Conservation (phyloP, 2,329 filamentous ascomycete genomes). For the Rutstroemia sp. region DNA sequence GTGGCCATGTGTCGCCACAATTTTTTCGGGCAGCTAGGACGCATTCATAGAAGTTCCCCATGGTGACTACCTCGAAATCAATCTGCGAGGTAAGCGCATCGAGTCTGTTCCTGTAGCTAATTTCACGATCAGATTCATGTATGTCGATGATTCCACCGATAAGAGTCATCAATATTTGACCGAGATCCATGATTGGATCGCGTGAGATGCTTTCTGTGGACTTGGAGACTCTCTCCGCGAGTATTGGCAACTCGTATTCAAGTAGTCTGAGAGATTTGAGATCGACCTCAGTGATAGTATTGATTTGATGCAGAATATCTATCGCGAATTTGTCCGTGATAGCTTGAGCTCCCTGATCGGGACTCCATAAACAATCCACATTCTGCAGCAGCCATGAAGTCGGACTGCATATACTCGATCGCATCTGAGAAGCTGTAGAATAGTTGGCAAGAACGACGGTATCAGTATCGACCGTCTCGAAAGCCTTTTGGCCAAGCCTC, state of each 20-base stretch:
- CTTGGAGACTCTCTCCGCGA: constrained; percentile 41
- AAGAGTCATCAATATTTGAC: constrained; percentile 18
- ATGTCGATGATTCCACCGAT: constrained; percentile 17
- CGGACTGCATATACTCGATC: constrained; percentile 16
- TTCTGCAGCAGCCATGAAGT: constrained; percentile 20
- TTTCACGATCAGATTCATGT: constrained; percentile 15
- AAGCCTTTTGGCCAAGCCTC: constrained; percentile 3
- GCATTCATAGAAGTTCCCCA: background rate
- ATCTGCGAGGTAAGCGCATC: background rate
- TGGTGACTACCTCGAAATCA: background rate
- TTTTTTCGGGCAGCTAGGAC: background rate
- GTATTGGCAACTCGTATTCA: constrained; percentile 55
- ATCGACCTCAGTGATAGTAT: constrained; percentile 43
- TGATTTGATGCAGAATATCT: constrained; percentile 48
- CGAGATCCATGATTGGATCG: constrained; percentile 41
- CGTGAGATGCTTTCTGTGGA: constrained; percentile 32
- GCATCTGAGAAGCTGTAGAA: constrained; percentile 25
- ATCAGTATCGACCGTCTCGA: constrained; percentile 15
- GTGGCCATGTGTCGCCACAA: background rate
- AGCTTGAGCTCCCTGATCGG: constrained; percentile 32
- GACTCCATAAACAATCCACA: constrained; percentile 27
- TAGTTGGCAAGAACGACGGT: constrained; percentile 26
- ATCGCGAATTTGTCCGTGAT: constrained; percentile 42
- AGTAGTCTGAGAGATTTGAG: constrained; percentile 56
- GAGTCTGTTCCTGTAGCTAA: too few species aligned